Conservation (phyloP, 2,329 filamentous ascomycete species). For the Lecanicillium sp. region DNA sequence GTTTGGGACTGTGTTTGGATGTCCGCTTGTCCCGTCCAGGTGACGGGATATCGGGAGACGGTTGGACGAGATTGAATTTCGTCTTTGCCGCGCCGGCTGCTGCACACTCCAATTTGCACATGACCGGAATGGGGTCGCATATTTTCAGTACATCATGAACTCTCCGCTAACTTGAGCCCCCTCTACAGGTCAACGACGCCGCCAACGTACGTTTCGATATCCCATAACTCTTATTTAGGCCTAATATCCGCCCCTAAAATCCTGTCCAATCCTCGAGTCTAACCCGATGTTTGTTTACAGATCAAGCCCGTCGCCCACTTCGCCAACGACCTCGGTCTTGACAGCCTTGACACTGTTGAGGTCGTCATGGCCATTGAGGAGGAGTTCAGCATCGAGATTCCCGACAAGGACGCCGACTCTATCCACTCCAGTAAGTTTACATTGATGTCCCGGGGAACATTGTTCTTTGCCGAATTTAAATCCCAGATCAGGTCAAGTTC, state of each 20-base stretch:
- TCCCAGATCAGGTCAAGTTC: no score
- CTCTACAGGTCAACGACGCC: constrained; percentile 55
- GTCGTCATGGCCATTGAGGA: constrained; percentile 99
- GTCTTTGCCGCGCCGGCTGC: no score
- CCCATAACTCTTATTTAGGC: background rate
- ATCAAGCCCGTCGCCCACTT: constrained; percentile 83
- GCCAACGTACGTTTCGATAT: constrained; percentile 43
- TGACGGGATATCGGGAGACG: no score
- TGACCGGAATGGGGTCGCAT: no score
- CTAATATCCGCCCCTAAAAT: background rate
- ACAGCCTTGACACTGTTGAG: constrained; percentile 97
- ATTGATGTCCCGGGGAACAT: no score
- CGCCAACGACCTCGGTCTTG: constrained; percentile 91
- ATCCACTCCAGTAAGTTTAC: constrained; percentile 77
- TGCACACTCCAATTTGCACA: no score
- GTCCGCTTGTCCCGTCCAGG: constrained; percentile 1
- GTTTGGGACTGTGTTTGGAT: constrained; percentile 10
- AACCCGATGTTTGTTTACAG: constrained; percentile 35
- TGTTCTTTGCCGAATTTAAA: no score
- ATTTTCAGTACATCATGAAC: no score
- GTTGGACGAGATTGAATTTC: no score
- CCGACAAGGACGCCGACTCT: constrained; percentile 89
- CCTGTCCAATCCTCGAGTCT: background rate
- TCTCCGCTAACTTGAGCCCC: no score
- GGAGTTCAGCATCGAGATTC: constrained; percentile 87